Conservation (phyloP, 495 filamentous ascomycete genomes). For the Amphirosellinia nigrospora region DNA sequence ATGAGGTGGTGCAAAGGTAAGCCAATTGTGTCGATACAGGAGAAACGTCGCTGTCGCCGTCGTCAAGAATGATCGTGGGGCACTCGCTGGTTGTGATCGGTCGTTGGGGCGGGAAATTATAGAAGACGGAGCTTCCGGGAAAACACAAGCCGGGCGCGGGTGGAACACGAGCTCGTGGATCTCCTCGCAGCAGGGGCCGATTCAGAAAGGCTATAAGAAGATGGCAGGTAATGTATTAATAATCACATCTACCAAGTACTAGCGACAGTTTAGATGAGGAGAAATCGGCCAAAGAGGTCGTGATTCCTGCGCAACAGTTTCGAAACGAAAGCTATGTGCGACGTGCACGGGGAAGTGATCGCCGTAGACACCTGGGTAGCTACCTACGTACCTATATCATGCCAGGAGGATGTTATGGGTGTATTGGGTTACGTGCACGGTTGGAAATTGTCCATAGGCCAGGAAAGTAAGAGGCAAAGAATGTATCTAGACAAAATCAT, state of each 20-base stretch:
- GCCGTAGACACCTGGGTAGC: not conserved
- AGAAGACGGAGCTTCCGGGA: conserved; percentile 25
- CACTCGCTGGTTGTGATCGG: conserved; percentile 3
- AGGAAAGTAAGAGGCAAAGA: not conserved
- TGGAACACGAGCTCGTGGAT: conserved; percentile 21
- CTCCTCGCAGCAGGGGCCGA: not conserved
- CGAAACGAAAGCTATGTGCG: not conserved
- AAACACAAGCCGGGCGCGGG: not conserved
- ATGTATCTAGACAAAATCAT: not conserved
- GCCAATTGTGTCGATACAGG: not conserved
- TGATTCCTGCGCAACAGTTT: conserved; percentile 11
- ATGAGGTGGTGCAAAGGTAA: not conserved
- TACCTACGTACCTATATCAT: conserved; percentile 11
- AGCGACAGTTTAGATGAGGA: not conserved
- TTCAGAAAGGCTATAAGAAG: not conserved
- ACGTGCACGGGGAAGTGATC: conserved; percentile 9
- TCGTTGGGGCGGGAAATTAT: conserved; percentile 5
- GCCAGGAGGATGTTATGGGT: not conserved
- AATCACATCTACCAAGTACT: not conserved
- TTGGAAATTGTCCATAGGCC: not conserved
- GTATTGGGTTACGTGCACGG: not conserved
- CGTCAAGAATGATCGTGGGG: not conserved
- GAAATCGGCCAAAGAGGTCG: not conserved
- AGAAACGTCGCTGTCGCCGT: not conserved
- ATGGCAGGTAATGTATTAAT: not conserved